These are phyloP conservation scores for Botrytis fabae DNA, from an alignment of 2,329 filamentous ascomycete species.

Conservation along the genomic window DNA sequence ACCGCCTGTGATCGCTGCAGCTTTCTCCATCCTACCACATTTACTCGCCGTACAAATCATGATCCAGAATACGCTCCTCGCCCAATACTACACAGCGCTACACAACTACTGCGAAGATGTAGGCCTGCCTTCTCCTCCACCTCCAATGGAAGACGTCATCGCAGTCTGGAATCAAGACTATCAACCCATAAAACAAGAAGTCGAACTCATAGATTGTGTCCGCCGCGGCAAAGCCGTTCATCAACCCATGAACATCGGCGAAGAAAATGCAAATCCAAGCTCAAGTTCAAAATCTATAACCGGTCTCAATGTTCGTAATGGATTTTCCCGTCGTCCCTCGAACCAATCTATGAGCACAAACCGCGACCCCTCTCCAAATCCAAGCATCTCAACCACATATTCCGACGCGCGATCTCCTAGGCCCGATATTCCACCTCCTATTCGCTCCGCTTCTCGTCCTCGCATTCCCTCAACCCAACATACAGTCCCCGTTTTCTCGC, in stretches of 20 bases:
- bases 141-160: slow-evolving; percentile 71
- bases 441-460: slow-evolving; percentile 15
- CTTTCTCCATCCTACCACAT: slow-evolving; percentile 72
- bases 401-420: slow-evolving; percentile 27
- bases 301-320: slow-evolving; percentile 41
- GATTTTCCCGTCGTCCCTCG: slow-evolving; percentile 47
- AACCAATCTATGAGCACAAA: slow-evolving; percentile 37
- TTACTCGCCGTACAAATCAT: slow-evolving; percentile 70
- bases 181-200: slow-evolving; percentile 61
- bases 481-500: slow-evolving; percentile 46
- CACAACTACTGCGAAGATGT: slow-evolving; percentile 71
- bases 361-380: slow-evolving; percentile 22
- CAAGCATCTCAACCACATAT: slow-evolving; percentile 30
- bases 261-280: slow-evolving; percentile 33
- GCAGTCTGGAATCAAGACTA: slow-evolving; percentile 64
- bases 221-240: slow-evolving; percentile 66
- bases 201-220: slow-evolving; percentile 65
- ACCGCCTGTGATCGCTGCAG: slow-evolving; percentile 68
- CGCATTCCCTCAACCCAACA: slow-evolving; percentile 9
- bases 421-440: slow-evolving; percentile 10
- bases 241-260: slow-evolving; percentile 47
- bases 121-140: slow-evolving; percentile 69
- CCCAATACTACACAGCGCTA: slow-evolving; percentile 74
- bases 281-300: slow-evolving; percentile 35
- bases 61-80: slow-evolving; percentile 76